Conservation (phyloP, 192 early-diverging fungal genomes). For the Haplosporangium gracile region DNA sequence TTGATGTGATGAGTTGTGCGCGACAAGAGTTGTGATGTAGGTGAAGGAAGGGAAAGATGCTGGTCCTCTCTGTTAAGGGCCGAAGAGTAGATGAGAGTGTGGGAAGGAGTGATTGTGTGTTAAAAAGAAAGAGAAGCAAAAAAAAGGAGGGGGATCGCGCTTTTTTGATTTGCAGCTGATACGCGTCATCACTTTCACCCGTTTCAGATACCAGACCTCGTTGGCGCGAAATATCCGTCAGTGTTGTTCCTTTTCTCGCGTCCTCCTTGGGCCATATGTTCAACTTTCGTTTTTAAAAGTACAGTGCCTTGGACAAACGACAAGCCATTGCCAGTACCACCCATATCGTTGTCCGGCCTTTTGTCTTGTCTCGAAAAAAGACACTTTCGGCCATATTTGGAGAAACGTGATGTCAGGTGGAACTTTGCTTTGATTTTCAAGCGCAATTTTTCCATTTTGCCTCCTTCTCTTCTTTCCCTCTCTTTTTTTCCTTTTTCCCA, state of each 20-base stretch:
- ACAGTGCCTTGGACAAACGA: no score
- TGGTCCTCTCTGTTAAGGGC: not conserved
- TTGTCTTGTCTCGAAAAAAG: no score
- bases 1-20: not conserved
- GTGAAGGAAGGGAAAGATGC: not conserved
- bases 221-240: no score
- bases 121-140: slow-evolving; percentile 1
- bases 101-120: not conserved
- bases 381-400: no score
- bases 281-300: no score
- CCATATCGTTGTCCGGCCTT: no score
- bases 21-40: not conserved
- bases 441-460: not conserved
- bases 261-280: no score
- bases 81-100: not conserved
- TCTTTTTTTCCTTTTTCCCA: not conserved
- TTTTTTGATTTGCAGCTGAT: not conserved
- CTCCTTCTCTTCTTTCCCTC: not conserved
- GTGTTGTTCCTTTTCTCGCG: no score
- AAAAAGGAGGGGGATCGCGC: not conserved
- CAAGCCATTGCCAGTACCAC: no score
- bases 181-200: not conserved
- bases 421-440: not conserved
- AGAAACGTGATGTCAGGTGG: not conserved
- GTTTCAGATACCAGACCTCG: no score